phyloP scores from a whole-genome alignment of 1,139 yeast genomes.

The Taphrina wiesneri region DNA sequence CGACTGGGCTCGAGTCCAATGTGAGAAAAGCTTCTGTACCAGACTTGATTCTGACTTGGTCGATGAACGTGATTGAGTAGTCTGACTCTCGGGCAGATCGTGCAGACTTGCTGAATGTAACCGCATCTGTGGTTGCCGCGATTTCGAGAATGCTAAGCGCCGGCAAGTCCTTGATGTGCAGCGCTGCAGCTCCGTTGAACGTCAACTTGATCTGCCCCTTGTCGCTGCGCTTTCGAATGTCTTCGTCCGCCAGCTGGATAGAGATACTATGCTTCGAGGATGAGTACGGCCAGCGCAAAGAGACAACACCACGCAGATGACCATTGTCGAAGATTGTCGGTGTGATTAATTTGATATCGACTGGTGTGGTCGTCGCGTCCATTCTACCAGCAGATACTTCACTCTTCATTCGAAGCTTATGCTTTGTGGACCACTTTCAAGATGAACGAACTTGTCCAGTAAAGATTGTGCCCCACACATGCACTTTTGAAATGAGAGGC shows the following conservation, averaged over 20 bases:
- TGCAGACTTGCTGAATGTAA: not conserved
- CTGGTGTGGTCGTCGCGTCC: not conserved
- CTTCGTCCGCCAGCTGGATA: conserved; percentile 36
- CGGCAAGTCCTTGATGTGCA: conserved; percentile 27
- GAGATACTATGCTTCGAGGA: conserved; percentile 33
- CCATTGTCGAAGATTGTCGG: conserved; percentile 11
- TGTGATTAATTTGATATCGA: conserved; percentile 16
- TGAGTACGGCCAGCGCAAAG: conserved; percentile 39
- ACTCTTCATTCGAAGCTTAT: no score
- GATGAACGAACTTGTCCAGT: not conserved
- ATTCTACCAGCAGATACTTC: not conserved
- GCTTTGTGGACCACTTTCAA: no score
- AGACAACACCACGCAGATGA: conserved; percentile 35
- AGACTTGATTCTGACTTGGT: not conserved
- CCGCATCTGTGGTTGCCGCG: conserved; percentile 1
- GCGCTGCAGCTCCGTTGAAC: conserved; percentile 36
- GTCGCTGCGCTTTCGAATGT: conserved; percentile 33
- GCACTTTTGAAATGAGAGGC: not conserved
- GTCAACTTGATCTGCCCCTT: conserved; percentile 38
- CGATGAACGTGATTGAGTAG: conserved; percentile 12
- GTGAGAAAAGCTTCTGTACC: not conserved
- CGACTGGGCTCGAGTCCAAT: conserved; percentile 13
- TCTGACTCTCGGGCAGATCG: conserved; percentile 5
- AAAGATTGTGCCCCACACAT: not conserved
- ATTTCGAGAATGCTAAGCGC: conserved; percentile 3